Percentiles rank a stretch among this genome's conserved stretches.
Evolutionary conservation across 495 filamentous ascomycete genomes (phyloP).

Genomic region (Tuber borchii): DNA sequence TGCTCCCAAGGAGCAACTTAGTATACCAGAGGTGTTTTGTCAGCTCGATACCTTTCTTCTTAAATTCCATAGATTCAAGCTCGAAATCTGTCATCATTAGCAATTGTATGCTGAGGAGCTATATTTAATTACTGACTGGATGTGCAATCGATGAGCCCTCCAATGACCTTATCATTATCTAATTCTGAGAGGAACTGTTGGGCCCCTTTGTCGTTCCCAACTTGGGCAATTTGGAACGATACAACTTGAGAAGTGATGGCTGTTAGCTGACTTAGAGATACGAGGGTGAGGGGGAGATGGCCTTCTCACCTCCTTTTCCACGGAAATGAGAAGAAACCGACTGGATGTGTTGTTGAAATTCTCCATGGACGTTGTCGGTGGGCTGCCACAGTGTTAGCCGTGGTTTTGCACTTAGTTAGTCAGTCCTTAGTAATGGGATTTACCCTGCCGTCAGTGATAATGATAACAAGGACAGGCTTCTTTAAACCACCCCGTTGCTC

Average conservation of each 20-base stretch:
- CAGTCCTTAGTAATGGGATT: neutral
- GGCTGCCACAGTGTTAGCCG: constrained; percentile 13
- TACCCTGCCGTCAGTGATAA: constrained; percentile 59
- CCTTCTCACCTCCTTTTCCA: constrained; percentile 30
- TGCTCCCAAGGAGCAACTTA: constrained; percentile 65
- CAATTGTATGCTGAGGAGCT: neutral
- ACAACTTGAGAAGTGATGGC: constrained; percentile 40
- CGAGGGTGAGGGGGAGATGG: neutral
- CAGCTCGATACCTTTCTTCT: constrained; percentile 54
- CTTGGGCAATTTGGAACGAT: constrained; percentile 67
- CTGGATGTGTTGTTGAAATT: constrained; percentile 37
- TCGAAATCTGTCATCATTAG: constrained; percentile 34
- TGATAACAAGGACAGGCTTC: constrained; percentile 64
- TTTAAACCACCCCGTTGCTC: constrained; percentile 50
- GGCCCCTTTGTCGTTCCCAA: constrained; percentile 62
- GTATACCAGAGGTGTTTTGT: constrained; percentile 64
- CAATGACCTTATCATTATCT: constrained; percentile 59
- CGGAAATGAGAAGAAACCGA: constrained; percentile 27
- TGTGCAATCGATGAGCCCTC: constrained; percentile 62
- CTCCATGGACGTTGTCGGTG: constrained; percentile 33
- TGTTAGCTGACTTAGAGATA: neutral
- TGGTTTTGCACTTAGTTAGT: too few species aligned
- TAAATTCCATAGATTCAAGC: constrained; percentile 59
- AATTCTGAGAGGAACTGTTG: constrained; percentile 57
- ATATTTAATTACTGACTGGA: constrained; percentile 53